These are phyloP conservation scores for Alternaria sp. DNA, from an alignment of 2,329 filamentous ascomycete species.

Conservation along the genomic window DNA sequence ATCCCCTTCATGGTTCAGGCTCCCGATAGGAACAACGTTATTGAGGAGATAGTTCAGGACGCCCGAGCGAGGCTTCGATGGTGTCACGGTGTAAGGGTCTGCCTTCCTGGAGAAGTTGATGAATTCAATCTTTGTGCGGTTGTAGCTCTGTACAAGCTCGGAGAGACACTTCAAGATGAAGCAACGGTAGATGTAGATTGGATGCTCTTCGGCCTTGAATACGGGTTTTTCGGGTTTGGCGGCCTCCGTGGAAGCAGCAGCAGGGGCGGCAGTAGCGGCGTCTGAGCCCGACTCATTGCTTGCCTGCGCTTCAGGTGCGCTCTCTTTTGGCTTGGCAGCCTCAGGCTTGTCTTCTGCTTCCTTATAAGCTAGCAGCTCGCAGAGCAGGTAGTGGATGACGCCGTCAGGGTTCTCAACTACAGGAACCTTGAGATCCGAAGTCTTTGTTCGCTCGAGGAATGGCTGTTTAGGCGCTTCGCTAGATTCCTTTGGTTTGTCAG, in stretches of 20 bases:
- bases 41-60: constrained; percentile 94
- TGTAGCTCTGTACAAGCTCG: constrained; percentile 91
- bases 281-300: constrained; percentile 18
- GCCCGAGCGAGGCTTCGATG: constrained; percentile 91
- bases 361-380: constrained; percentile 88
- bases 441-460: constrained; percentile 72
- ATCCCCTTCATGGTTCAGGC: constrained; percentile 75
- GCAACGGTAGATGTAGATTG: constrained; percentile 95
- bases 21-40: constrained; percentile 74
- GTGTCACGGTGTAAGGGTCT: constrained; percentile 82
- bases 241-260: constrained; percentile 19
- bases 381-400: constrained; percentile 92
- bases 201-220: constrained; percentile 93
- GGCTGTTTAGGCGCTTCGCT: constrained; percentile 49
- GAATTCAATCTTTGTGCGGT: constrained; percentile 95
- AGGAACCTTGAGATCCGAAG: constrained; percentile 77
- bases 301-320: constrained; percentile 40
- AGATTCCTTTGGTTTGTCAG: constrained; percentile 46
- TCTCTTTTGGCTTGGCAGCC: constrained; percentile 54
- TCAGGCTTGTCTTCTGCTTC: constrained; percentile 89
- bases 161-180: constrained; percentile 92
- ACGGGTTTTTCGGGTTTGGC: constrained; percentile 69
- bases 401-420: constrained; percentile 92
- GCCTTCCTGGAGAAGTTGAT: constrained; percentile 98
- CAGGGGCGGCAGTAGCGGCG: constrained; percentile 7